These are phyloP conservation scores for Lodderomyces margitis DNA, from an alignment of 1,139 yeast genomes.

Conservation along the genomic window DNA sequence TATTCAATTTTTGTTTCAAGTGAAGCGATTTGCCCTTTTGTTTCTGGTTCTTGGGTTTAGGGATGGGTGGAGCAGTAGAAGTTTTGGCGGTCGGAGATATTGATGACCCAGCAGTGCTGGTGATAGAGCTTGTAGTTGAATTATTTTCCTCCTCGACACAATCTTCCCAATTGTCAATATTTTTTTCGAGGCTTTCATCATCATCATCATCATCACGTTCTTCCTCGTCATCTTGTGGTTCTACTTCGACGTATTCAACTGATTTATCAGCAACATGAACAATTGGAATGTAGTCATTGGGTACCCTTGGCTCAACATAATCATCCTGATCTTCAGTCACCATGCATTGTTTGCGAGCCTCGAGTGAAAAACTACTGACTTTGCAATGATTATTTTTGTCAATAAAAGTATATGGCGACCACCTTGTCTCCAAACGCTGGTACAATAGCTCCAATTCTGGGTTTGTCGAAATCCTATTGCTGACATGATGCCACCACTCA, in stretches of 20 bases:
- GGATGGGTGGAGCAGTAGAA: neutral
- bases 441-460: constrained; percentile 17
- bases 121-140: neutral
- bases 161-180: constrained; percentile 2
- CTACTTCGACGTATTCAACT: constrained; percentile 17
- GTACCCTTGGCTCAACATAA: constrained; percentile 19
- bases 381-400: constrained; percentile 21
- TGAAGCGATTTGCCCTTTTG: constrained; percentile 9
- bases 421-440: constrained; percentile 16
- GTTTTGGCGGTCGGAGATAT: neutral
- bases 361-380: constrained; percentile 25
- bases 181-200: neutral
- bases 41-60: constrained; percentile 3
- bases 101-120: constrained; percentile 1
- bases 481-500: constrained; percentile 27
- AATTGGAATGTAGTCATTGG: constrained; percentile 18
- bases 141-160: neutral
- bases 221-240: constrained; percentile 7
- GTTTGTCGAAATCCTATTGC: constrained; percentile 16
- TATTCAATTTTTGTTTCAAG: constrained; percentile 3
- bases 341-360: constrained; percentile 24
- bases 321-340: constrained; percentile 25
- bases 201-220: neutral
- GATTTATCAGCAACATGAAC: constrained; percentile 17
- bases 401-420: constrained; percentile 5